Conservation (phyloP, 495 filamentous ascomycete species). For the Neurospora tetrasperma region DNA sequence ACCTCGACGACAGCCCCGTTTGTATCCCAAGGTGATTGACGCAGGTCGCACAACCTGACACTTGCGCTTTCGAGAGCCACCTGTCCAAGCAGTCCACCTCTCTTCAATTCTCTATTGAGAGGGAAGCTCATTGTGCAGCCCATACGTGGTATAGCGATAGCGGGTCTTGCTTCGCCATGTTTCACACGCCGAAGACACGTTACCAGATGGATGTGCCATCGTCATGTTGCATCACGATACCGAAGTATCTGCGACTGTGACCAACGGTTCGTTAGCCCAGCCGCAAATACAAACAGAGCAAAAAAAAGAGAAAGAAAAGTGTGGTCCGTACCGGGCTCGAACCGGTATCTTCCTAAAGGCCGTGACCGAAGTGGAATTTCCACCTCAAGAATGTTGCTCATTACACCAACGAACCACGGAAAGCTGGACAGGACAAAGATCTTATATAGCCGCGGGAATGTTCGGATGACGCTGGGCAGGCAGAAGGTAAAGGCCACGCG, state of each 20-base stretch:
- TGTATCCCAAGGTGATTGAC: background rate
- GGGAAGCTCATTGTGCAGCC: background rate
- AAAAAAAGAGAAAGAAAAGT: background rate
- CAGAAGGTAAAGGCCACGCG: background rate
- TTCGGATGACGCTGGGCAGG: background rate
- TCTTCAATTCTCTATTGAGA: background rate
- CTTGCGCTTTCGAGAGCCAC: background rate
- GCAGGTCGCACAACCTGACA: background rate
- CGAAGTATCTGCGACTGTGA: background rate
- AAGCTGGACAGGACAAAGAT: background rate
- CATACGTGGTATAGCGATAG: background rate
- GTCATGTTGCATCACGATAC: background rate
- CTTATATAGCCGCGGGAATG: background rate
- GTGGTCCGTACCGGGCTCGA: background rate
- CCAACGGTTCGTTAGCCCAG: background rate
- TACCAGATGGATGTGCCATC: background rate
- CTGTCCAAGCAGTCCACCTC: background rate
- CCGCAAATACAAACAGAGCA: background rate
- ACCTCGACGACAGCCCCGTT: background rate
- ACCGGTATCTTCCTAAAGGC: background rate
- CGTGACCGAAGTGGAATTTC: background rate
- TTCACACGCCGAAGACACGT: background rate
- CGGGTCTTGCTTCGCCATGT: background rate
- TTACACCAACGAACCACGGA: background rate
- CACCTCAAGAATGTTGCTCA: background rate